Evolutionary conservation across 2,329 filamentous ascomycete genomes (phyloP).

Genomic region (Arthrobotrys entomopaga): DNA sequence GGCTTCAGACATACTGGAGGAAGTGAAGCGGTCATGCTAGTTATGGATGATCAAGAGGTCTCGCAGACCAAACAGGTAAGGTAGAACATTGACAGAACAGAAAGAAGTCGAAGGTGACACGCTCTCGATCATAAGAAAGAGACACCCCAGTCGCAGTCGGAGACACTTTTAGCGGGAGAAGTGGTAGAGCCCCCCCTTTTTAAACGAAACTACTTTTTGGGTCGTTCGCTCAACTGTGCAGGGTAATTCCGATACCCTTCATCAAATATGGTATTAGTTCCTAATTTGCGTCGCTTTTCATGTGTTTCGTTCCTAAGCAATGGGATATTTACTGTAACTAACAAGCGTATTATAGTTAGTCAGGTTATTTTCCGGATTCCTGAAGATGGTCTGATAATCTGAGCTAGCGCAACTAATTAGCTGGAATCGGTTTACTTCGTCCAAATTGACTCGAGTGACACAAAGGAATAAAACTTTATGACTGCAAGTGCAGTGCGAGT

Average conservation of each 20-base stretch:
- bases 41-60: constrained; percentile 18
- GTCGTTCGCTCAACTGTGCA: constrained; percentile 20
- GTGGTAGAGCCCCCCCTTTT: constrained; percentile 43
- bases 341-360: too few species aligned
- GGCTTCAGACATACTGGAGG: constrained; percentile 16
- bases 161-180: constrained; percentile 28
- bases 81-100: not conserved
- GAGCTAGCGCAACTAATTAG: too few species aligned
- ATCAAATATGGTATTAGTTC: constrained; percentile 4
- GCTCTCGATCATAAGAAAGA: not conserved
- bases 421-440: not conserved
- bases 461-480: constrained; percentile 40
- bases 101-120: not conserved
- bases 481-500: constrained; percentile 31
- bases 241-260: constrained; percentile 2
- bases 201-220: constrained; percentile 44
- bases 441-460: constrained; percentile 13
- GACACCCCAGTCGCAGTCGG: constrained; percentile 31
- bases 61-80: not conserved
- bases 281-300: constrained; percentile 32
- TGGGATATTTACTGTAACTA: too few species aligned
- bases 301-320: too few species aligned
- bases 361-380: too few species aligned
- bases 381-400: too few species aligned
- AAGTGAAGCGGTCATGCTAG: constrained; percentile 12